phyloP scores from a whole-genome alignment of 2,329 filamentous ascomycete genomes.

The Penicillium hesseltinei region DNA sequence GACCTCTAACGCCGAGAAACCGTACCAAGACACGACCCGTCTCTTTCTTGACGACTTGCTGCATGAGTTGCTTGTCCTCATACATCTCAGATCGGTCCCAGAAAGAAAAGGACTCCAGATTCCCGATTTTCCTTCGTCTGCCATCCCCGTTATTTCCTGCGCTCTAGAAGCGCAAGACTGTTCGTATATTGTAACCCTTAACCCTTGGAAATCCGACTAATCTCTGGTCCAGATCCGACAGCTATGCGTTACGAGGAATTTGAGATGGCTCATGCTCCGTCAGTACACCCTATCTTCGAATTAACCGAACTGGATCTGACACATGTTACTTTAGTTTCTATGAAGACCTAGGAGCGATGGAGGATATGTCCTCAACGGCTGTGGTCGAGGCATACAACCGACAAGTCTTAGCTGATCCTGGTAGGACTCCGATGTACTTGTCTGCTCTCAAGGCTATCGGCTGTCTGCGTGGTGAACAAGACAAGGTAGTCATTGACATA shows the following conservation, averaged over 20 bases:
- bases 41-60: slow-evolving; percentile 60
- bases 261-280: slow-evolving; percentile 29
- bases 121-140: slow-evolving; percentile 34
- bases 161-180: slow-evolving; percentile 37
- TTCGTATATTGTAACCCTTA: slow-evolving; percentile 20
- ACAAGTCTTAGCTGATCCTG: slow-evolving; percentile 57
- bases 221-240: slow-evolving; percentile 27
- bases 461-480: slow-evolving; percentile 45
- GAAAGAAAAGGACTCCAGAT: slow-evolving; percentile 38
- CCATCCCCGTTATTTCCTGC: slow-evolving; percentile 41
- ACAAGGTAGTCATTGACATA: slow-evolving; percentile 57
- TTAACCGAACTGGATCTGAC: not conserved
- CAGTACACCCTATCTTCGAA: not conserved
- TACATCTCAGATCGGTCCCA: slow-evolving; percentile 44
- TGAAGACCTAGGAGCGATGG: slow-evolving; percentile 60
- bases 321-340: slow-evolving; percentile 48
- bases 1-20: slow-evolving; percentile 31
- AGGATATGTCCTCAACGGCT: slow-evolving; percentile 62
- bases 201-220: slow-evolving; percentile 13
- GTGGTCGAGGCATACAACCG: slow-evolving; percentile 62
- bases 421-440: slow-evolving; percentile 60
- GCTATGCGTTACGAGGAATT: slow-evolving; percentile 31
- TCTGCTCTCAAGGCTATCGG: slow-evolving; percentile 64
- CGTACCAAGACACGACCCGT: slow-evolving; percentile 42
- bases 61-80: slow-evolving; percentile 56